Percentiles rank a stretch among this genome's conserved stretches.
Conservation (phyloP, 2,329 filamentous ascomycete species). For the Fonsecaea nubica region DNA sequence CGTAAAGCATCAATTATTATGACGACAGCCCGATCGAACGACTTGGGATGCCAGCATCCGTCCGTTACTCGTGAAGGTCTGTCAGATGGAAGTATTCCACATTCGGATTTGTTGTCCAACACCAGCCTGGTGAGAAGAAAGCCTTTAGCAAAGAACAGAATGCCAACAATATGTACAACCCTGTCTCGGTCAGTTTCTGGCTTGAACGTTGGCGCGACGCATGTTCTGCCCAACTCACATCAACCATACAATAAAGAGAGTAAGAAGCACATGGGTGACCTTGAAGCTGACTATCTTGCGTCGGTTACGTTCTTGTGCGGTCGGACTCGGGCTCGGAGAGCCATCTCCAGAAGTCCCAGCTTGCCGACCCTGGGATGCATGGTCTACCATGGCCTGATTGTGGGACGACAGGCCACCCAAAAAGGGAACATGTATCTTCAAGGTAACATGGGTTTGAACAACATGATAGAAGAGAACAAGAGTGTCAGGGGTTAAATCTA, state of each 20-base stretch:
- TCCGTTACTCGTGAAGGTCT: constrained; percentile 55
- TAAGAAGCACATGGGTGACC: constrained; percentile 38
- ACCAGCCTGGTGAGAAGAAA: constrained; percentile 89
- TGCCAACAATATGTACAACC: constrained; percentile 76
- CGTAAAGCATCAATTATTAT: constrained; percentile 91
- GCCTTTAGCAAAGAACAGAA: constrained; percentile 92
- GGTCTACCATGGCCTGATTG: constrained; percentile 30
- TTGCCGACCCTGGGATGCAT: constrained; percentile 21
- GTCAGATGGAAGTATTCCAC: constrained; percentile 66
- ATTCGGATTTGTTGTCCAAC: constrained; percentile 76
- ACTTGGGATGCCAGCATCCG: constrained; percentile 96
- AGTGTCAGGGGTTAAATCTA: neutral
- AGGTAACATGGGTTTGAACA: constrained; percentile 1
- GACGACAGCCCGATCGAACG: constrained; percentile 88
- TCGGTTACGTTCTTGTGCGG: constrained; percentile 24
- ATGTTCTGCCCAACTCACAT: constrained; percentile 30
- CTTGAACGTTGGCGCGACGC: neutral
- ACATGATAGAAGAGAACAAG: constrained; percentile 15
- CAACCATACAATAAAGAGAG: constrained; percentile 39
- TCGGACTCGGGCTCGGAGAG: constrained; percentile 9
- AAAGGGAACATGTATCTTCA: constrained; percentile 7
- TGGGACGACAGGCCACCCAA: neutral
- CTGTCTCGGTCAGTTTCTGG: constrained; percentile 48
- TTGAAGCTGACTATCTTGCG: constrained; percentile 38
- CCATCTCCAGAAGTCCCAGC: constrained; percentile 20